A percentile compares a stretch with the other conserved stretches of the same genome.
Conservation (phyloP, 1,284 basidiomycete genomes). For the Ceratorhiza oryzae-sativae region DNA sequence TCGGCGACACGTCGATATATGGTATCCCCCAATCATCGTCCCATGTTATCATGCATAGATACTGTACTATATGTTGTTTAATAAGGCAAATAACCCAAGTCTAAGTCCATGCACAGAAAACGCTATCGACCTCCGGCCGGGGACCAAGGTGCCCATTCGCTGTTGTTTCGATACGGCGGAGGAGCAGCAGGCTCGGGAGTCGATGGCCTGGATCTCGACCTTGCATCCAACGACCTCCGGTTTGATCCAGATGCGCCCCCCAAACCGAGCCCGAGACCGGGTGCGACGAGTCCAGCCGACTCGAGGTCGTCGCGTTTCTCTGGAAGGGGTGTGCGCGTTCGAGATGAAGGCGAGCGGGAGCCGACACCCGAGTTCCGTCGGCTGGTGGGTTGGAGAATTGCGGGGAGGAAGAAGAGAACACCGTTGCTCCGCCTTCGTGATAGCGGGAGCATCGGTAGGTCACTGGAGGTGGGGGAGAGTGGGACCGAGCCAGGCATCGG, state of each 20-base stretch:
- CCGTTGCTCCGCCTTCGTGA: constrained; percentile 57
- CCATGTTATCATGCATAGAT: constrained; percentile 11
- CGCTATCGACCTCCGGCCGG: constrained; percentile 16
- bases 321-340: constrained; percentile 22
- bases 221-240: constrained; percentile 10
- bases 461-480: constrained; percentile 65
- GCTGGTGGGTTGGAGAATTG: constrained; percentile 60
- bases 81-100: background rate
- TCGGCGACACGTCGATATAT: constrained; percentile 1
- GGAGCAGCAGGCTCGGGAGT: constrained; percentile 27
- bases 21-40: constrained; percentile 10
- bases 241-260: constrained; percentile 16
- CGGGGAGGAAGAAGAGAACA: constrained; percentile 80
- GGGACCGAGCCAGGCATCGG: constrained; percentile 64
- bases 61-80: constrained; percentile 20
- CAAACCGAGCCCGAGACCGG: constrained; percentile 15
- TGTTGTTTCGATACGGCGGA: constrained; percentile 7
- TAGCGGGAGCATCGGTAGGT: constrained; percentile 52
- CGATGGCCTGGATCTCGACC: constrained; percentile 10
- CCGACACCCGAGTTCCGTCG: constrained; percentile 22
- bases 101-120: constrained; percentile 1
- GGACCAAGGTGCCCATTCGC: constrained; percentile 29
- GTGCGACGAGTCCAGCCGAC: constrained; percentile 11
- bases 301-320: constrained; percentile 28
- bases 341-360: background rate